These are phyloP conservation scores for Mentha longifolia DNA, from an alignment of 257 asterid genomes.

Conservation along the genomic window DNA sequence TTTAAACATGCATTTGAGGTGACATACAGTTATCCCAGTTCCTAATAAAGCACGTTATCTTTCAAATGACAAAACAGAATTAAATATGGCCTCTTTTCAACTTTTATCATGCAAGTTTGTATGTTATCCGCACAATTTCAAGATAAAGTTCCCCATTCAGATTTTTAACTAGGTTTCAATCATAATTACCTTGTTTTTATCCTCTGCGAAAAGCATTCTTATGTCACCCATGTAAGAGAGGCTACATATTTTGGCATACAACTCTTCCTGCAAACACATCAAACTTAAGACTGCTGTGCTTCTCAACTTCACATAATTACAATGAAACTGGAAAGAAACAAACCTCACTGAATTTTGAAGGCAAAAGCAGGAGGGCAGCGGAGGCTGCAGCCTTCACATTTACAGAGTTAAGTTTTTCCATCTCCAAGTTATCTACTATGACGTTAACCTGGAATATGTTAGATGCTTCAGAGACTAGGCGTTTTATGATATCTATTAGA, in stretches of 20 bases:
- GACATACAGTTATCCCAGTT: not conserved
- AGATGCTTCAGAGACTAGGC: conserved; percentile 14
- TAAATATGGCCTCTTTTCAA: conserved; percentile 9
- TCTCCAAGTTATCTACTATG: conserved; percentile 61
- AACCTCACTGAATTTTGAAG: conserved; percentile 83
- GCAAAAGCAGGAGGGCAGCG: conserved; percentile 90
- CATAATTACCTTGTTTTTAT: conserved; percentile 74
- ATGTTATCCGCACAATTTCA: conserved; percentile 17
- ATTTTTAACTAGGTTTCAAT: conserved; percentile 16
- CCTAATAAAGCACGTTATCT: not conserved
- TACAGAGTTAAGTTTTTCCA: conserved; percentile 61
- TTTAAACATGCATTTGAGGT: not conserved
- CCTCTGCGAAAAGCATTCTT: conserved; percentile 93
- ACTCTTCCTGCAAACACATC: conserved; percentile 66
- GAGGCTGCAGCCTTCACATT: conserved; percentile 79
- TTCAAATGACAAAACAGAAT: not conserved
- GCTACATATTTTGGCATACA: conserved; percentile 82
- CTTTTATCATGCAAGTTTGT: conserved; percentile 1
- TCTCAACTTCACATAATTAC: conserved; percentile 23
- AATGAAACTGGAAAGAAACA: conserved; percentile 25
- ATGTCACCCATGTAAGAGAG: conserved; percentile 91
- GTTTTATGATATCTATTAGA: not conserved
- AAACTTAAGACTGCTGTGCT: conserved; percentile 8
- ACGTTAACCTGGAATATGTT: conserved; percentile 60
- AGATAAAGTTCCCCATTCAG: not conserved